phyloP scores from a whole-genome alignment of 148 eudicot species.

The Fagopyrum tataricum region DNA sequence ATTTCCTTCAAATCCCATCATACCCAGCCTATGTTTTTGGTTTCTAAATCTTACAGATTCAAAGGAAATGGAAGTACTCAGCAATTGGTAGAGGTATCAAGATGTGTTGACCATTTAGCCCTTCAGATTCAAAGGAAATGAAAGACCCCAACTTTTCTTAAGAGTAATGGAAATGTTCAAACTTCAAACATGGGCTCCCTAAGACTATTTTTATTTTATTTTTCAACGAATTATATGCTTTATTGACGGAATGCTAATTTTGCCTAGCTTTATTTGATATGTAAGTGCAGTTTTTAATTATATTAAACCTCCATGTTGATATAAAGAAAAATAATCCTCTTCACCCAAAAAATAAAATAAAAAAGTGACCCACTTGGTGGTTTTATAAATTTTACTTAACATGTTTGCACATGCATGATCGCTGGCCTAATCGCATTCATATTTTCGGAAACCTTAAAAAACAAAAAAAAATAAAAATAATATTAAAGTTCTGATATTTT shows the following conservation, averaged over 20 bases:
- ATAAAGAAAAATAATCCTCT: not conserved
- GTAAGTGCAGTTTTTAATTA: not conserved
- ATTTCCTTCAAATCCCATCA: conserved; percentile 14
- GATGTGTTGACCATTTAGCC: not conserved
- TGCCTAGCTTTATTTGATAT: not conserved
- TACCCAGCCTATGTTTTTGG: not conserved
- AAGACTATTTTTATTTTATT: not conserved
- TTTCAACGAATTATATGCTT: not conserved
- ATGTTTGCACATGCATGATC: not conserved
- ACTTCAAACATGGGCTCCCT: not conserved
- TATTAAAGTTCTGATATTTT: not conserved
- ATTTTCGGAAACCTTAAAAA: not conserved
- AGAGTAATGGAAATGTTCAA: not conserved
- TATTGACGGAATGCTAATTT: not conserved
- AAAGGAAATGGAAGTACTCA: not conserved
- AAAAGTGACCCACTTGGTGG: not conserved
- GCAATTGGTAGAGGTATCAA: not conserved
- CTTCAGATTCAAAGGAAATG: not conserved
- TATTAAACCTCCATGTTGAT: not conserved
- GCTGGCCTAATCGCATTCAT: not conserved
- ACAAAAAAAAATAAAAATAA: not conserved
- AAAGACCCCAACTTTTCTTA: not conserved
- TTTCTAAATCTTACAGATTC: not conserved
- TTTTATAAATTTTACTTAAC: not conserved
- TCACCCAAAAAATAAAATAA: not conserved